Conservation (phyloP, 2,329 filamentous ascomycete genomes). For the Botrytis pseudocinerea region DNA sequence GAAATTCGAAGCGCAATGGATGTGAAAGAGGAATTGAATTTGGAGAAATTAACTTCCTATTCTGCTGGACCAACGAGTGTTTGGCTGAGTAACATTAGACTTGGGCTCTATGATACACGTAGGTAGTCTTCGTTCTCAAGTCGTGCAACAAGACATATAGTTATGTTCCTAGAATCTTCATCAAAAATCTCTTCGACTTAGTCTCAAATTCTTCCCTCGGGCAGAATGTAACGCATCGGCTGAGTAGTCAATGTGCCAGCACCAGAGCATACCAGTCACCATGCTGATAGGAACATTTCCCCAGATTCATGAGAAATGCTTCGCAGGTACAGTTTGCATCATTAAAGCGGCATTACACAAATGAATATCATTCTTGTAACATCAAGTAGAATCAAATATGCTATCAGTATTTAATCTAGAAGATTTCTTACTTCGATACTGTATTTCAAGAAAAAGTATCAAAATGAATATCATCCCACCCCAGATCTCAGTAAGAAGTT, state of each 20-base stretch:
- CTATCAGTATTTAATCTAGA: neutral
- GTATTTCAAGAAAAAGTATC: neutral
- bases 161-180: neutral
- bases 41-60: neutral
- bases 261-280: neutral
- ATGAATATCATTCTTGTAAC: neutral
- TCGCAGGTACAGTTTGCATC: neutral
- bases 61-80: neutral
- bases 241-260: neutral
- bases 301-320: neutral
- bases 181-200: neutral
- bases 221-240: too few species aligned
- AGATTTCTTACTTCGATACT: neutral
- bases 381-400: neutral
- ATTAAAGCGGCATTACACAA: neutral
- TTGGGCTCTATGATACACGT: neutral
- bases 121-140: neutral
- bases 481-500: neutral
- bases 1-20: accelerated
- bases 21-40: neutral
- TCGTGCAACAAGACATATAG: neutral
- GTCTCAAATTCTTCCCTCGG: neutral
- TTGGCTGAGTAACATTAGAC: neutral
- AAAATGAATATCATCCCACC: neutral
- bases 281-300: neutral